A percentile compares a stretch with the other conserved stretches of the same genome.
phyloP scores from a whole-genome alignment of 2,329 filamentous ascomycete species.

The Oidium heveae region DNA sequence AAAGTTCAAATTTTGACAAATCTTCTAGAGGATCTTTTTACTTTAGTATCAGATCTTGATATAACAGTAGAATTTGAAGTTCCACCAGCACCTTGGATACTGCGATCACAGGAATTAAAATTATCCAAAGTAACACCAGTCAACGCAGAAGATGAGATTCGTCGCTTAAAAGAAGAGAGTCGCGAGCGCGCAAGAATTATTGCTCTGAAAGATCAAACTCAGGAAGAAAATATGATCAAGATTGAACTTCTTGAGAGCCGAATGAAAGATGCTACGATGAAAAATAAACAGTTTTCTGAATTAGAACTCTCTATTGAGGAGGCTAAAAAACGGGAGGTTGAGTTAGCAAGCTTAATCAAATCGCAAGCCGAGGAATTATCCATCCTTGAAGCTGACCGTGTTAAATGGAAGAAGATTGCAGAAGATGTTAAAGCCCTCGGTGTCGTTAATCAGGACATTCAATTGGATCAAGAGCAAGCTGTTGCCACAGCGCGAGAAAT shows the following conservation, averaged over 20 bases:
- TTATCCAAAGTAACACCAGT: constrained; percentile 57
- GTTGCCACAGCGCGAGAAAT: constrained; percentile 49
- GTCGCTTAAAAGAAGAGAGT: constrained; percentile 54
- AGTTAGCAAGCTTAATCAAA: constrained; percentile 37
- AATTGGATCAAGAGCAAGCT: constrained; percentile 37
- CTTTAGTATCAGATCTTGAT: constrained; percentile 42
- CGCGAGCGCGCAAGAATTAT: constrained; percentile 49
- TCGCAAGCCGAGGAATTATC: constrained; percentile 42
- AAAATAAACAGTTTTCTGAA: constrained; percentile 41
- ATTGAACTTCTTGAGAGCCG: constrained; percentile 79
- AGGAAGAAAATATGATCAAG: constrained; percentile 72
- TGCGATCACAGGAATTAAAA: constrained; percentile 58
- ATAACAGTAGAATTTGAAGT: constrained; percentile 60
- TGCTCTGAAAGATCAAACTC: constrained; percentile 50
- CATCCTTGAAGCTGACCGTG: constrained; percentile 35
- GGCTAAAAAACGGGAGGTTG: constrained; percentile 23
- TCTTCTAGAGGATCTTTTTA: constrained; percentile 44
- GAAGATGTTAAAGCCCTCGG: constrained; percentile 32
- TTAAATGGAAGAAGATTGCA: constrained; percentile 47
- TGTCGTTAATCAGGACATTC: constrained; percentile 21
- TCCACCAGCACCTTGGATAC: constrained; percentile 53
- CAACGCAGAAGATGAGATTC: constrained; percentile 66
- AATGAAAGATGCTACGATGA: constrained; percentile 61
- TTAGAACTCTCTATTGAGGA: constrained; percentile 34
- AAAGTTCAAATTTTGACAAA: constrained; percentile 39